Evolutionary conservation across 23 red algal genomes (phyloP), one percentile per base, ranked within the genome.

Genomic region (Gracilaria caudata): DNA sequence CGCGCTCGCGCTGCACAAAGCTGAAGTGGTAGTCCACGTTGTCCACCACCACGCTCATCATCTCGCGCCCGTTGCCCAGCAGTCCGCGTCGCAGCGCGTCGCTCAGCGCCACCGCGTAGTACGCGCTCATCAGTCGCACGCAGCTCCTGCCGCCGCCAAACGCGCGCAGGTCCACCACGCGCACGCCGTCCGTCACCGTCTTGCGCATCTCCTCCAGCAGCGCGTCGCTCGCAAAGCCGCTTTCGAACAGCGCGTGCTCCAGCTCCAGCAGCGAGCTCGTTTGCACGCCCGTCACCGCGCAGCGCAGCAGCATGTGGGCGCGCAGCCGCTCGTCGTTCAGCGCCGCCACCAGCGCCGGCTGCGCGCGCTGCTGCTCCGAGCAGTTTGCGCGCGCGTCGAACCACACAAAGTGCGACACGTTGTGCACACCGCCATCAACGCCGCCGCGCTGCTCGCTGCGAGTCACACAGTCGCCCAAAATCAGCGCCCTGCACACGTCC

Each of bases 361-460:
- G 19, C 26, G 4, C 34, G 9, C 37, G 1, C n/a, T 21, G 23
- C 40, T 4, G 29, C 37, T 32, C 70, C 14, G 76, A 44, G 63
- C 82, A 86, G 11, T 19, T 14, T 6, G 59, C 21, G 0, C 16
- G 3, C 23, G 51, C 82, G 51, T 86, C 82, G 24, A 86, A n/a
- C 82, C 82, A 86, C 45, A 86, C 65, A 73, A 86, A 76, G 82
- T 86, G 82, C 23, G 64, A 44, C 65, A 51, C 64, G 10, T 55
- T 28, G 25, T 16, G 8, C 6, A 78, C 5, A 29, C 3, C 7
- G 12, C 7, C 35, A 3, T 49, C 66, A 4, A 10, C 73, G 44
- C 43, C 3, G 5, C 12, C 49, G 24, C 73, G 30, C 32, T 24
- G 4, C 61, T 66, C 61, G 61, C 29, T 14, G 47, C 57, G 51